Conservation (phyloP, 2,329 filamentous ascomycete genomes). For the Fusarium pseudograminearum region DNA sequence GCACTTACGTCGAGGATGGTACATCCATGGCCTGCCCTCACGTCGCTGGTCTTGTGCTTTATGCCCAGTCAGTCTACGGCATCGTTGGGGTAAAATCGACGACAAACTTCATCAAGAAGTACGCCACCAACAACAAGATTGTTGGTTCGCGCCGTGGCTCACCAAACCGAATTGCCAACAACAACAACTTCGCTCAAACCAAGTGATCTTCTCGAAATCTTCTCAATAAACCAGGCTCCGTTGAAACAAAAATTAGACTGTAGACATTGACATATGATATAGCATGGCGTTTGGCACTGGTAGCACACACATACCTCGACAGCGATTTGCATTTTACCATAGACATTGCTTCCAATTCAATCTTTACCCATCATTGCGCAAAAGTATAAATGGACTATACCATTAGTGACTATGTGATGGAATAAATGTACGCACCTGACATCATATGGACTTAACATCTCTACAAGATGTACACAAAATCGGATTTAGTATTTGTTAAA, state of each 20-base stretch:
- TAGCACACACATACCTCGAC: conserved; percentile 1
- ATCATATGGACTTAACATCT: neutral
- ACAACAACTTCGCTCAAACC: conserved; percentile 52
- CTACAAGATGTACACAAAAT: neutral
- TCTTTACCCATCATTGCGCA: conserved; percentile 2
- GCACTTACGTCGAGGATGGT: conserved; percentile 63
- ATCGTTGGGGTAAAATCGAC: conserved; percentile 52
- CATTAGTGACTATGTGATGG: neutral
- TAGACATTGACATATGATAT: neutral
- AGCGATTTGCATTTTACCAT: conserved; percentile 9
- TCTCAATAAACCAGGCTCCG: neutral
- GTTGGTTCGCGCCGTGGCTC: conserved; percentile 54
- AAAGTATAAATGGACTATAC: neutral
- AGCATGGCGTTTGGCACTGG: conserved; percentile 23
- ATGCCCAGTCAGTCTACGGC: conserved; percentile 60
- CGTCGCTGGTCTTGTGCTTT: conserved; percentile 67
- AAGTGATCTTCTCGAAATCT: conserved; percentile 3
- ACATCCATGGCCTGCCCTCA: conserved; percentile 74
- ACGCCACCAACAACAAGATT: conserved; percentile 56
- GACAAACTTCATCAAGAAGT: conserved; percentile 55
- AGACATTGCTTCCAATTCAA: conserved; percentile 10
- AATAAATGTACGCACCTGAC: neutral
- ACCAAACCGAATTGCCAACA: conserved; percentile 63
- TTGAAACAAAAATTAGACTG: neutral
- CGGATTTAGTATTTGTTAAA: conserved; percentile 17